Evolutionary conservation across 108 stramenopile genomes (phyloP).

Genomic region (Cyclostephanos invisitatus): DNA sequence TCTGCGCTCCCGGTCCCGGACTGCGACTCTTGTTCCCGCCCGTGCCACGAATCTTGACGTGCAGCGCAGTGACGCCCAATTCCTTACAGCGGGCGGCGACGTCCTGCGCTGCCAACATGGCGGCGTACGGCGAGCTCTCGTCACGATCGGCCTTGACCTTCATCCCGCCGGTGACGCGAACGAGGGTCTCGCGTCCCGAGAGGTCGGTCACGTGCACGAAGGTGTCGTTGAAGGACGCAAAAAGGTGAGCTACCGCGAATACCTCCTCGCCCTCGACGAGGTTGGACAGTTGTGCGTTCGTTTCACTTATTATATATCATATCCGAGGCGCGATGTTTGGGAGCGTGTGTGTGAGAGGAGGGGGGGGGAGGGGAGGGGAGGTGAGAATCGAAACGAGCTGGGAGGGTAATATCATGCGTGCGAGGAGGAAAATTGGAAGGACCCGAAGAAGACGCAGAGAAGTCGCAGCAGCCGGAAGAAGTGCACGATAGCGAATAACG

Average conservation of each 20-base stretch:
- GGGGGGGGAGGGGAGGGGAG: too few relatives aligned
- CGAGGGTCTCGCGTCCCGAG: slow-evolving; percentile 98
- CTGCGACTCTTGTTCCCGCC: slow-evolving; percentile 96
- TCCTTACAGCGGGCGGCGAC: slow-evolving; percentile 95
- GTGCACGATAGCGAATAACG: too few relatives aligned
- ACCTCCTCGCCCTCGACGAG: slow-evolving; percentile 95
- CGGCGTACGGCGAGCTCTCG: slow-evolving; percentile 99
- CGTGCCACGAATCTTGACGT: slow-evolving; percentile 99
- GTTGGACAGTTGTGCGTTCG: slow-evolving; percentile 45
- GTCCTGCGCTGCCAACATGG: slow-evolving; percentile 99
- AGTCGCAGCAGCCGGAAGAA: too few relatives aligned
- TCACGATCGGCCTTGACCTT: slow-evolving; percentile 99
- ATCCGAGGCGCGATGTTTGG: too few relatives aligned
- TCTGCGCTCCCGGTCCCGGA: slow-evolving; percentile 99
- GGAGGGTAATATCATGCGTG: too few relatives aligned
- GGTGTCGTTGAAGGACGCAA: slow-evolving; percentile 99
- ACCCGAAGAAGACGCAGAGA: too few relatives aligned
- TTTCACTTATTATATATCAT: not conserved
- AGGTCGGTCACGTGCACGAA: slow-evolving; percentile 99
- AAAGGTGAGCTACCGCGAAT: slow-evolving; percentile 99
- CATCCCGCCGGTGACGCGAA: slow-evolving; percentile 99
- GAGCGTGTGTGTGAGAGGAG: not conserved
- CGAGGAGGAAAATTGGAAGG: too few relatives aligned
- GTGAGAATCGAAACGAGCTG: too few relatives aligned
- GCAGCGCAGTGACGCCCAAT: slow-evolving; percentile 98